Conservation (phyloP, 1,284 basidiomycete species). For the Pholiota adiposa region DNA sequence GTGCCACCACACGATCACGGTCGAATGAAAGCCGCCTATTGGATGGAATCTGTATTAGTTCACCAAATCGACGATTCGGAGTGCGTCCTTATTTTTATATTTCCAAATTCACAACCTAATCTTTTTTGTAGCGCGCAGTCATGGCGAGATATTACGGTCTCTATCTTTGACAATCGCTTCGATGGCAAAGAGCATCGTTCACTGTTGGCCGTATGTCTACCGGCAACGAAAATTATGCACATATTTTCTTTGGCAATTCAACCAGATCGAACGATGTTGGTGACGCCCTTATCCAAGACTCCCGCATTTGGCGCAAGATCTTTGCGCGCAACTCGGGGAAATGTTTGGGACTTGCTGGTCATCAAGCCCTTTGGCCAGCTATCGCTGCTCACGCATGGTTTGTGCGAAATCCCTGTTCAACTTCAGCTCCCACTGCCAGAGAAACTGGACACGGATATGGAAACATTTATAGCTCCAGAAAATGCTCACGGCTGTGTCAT, state of each 20-base stretch:
- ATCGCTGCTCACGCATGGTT: conserved; percentile 63
- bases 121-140: conserved; percentile 35
- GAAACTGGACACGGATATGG: conserved; percentile 25
- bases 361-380: conserved; percentile 57
- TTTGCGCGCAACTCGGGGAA: conserved; percentile 63
- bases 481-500: conserved; percentile 36
- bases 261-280: conserved; percentile 45
- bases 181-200: conserved; percentile 55
- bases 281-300: conserved; percentile 43
- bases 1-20: conserved; percentile 53
- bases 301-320: conserved; percentile 59
- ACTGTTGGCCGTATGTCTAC: conserved; percentile 62
- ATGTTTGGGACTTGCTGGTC: conserved; percentile 71
- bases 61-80: conserved; percentile 51
- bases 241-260: conserved; percentile 51
- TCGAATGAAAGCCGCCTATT: conserved; percentile 70
- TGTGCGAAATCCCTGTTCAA: conserved; percentile 49
- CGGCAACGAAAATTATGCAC: conserved; percentile 47
- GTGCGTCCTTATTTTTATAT: conserved; percentile 44
- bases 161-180: conserved; percentile 69
- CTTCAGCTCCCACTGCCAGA: conserved; percentile 17
- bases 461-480: conserved; percentile 12
- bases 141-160: conserved; percentile 55
- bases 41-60: conserved; percentile 64
- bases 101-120: neutral